phyloP scores from a whole-genome alignment of 2,329 filamentous ascomycete species.

The Ascosphaera acerosa region DNA sequence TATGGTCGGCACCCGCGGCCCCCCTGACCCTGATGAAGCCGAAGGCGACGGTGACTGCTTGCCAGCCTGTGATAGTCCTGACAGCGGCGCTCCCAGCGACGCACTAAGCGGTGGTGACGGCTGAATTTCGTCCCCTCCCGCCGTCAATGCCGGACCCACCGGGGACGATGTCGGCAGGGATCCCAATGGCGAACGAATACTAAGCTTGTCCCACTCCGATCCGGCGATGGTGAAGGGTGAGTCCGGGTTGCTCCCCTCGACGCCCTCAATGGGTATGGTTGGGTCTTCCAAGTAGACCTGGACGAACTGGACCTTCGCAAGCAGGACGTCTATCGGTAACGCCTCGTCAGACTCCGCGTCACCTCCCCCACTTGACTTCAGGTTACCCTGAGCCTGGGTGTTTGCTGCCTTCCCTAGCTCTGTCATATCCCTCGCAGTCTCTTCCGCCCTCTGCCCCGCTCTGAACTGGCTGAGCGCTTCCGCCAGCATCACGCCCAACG shows the following conservation, averaged over 20 bases:
- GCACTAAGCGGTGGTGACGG: too few relatives aligned
- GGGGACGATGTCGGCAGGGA: slow-evolving; percentile 6
- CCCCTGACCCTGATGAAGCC: slow-evolving; percentile 2
- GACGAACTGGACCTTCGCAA: slow-evolving; percentile 19
- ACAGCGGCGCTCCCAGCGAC: too few relatives aligned
- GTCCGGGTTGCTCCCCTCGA: slow-evolving; percentile 1
- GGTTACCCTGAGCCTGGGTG: too few relatives aligned
- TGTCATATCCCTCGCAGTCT: slow-evolving; percentile 7
- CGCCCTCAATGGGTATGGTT: slow-evolving; percentile 10
- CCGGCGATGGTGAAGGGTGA: slow-evolving; percentile 1
- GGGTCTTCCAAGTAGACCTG: slow-evolving; percentile 19
- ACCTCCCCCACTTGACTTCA: too few relatives aligned
- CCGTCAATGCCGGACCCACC: neutral
- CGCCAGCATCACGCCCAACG: slow-evolving; percentile 17
- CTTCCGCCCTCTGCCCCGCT: slow-evolving; percentile 6
- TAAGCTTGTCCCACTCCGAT: slow-evolving; percentile 1
- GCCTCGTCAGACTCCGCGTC: slow-evolving; percentile 8
- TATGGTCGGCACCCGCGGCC: neutral
- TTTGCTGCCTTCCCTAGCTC: slow-evolving; percentile 7
- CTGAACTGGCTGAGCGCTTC: slow-evolving; percentile 19
- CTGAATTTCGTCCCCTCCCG: neutral
- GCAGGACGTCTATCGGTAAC: slow-evolving; percentile 10
- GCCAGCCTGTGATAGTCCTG: too few relatives aligned
- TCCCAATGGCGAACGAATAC: neutral
- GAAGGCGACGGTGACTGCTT: neutral